These are phyloP conservation scores for Silene conica DNA, from an alignment of 148 eudicot species.

Conservation along the genomic window DNA sequence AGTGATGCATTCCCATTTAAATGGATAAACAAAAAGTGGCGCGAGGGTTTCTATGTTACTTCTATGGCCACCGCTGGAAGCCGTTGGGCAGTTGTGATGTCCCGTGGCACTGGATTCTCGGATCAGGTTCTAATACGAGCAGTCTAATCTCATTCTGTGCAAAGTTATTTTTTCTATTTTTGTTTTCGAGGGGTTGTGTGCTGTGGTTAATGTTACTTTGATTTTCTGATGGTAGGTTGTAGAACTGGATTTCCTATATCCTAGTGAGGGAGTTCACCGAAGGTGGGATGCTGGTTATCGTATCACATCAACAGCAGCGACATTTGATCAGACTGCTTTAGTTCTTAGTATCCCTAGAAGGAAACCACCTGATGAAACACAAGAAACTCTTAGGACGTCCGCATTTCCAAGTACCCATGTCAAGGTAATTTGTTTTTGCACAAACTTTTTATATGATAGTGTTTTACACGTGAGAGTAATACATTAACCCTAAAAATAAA, in stretches of 20 bases:
- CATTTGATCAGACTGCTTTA: slow-evolving; percentile 77
- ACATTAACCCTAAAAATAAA: not conserved
- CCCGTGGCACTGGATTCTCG: no score
- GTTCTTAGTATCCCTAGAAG: slow-evolving; percentile 80
- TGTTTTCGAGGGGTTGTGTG: no score
- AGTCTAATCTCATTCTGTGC: no score
- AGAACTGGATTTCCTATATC: slow-evolving; percentile 90
- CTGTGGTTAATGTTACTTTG: no score
- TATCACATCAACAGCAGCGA: slow-evolving; percentile 85
- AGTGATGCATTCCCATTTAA: slow-evolving; percentile 93
- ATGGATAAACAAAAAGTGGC: slow-evolving; percentile 97
- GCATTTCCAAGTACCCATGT: slow-evolving; percentile 94
- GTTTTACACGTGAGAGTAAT: not conserved
- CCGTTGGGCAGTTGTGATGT: no score
- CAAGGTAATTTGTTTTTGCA: slow-evolving; percentile 41
- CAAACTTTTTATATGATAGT: not conserved
- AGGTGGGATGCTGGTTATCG: slow-evolving; percentile 94
- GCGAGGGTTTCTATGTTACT: slow-evolving; percentile 85
- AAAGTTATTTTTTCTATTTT: no score
- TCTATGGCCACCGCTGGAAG: slow-evolving; percentile 91
- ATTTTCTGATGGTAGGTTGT: slow-evolving; percentile 64
- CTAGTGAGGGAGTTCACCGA: slow-evolving; percentile 94
- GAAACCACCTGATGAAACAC: slow-evolving; percentile 83
- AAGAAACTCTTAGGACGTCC: slow-evolving; percentile 90
- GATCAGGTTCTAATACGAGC: no score